A percentile compares a stretch with the other conserved stretches of the same genome.
phyloP scores from a whole-genome alignment of 352 stramenopile species.

The Globisporangium echinulatum region DNA sequence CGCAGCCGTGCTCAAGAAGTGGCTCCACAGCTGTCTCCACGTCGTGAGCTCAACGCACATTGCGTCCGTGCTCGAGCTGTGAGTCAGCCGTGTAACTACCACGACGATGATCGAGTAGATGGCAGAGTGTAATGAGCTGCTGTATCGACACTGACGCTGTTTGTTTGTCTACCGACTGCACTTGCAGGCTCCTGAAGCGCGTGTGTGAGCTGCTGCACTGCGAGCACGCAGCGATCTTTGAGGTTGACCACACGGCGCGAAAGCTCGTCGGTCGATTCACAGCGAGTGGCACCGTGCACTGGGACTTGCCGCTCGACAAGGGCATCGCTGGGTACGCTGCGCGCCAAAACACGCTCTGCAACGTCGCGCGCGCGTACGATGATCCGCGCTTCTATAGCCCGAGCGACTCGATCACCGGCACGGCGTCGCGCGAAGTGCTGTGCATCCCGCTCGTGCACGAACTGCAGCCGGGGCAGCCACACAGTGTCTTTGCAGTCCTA shows the following conservation, averaged over 20 bases:
- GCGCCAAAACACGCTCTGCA: slow-evolving; percentile 48
- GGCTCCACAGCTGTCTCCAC: slow-evolving; percentile 61
- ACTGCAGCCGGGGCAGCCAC: slow-evolving; percentile 23
- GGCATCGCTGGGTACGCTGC: slow-evolving; percentile 53
- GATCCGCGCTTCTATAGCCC: slow-evolving; percentile 72
- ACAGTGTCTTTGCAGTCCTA: slow-evolving; percentile 54
- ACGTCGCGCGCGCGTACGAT: slow-evolving; percentile 59
- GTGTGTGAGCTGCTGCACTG: slow-evolving; percentile 61
- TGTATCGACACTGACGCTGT: background rate
- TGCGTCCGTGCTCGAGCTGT: slow-evolving; percentile 30
- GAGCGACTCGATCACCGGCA: slow-evolving; percentile 60
- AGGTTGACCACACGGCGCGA: slow-evolving; percentile 34
- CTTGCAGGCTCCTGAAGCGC: slow-evolving; percentile 35
- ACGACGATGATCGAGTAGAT: too few species aligned
- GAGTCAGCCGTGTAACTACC: background rate
- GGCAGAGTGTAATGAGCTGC: too few species aligned
- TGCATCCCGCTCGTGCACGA: slow-evolving; percentile 63
- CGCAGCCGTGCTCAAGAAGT: slow-evolving; percentile 61
- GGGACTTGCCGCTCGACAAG: slow-evolving; percentile 68
- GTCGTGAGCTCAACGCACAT: slow-evolving; percentile 48
- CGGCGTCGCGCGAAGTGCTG: slow-evolving; percentile 50
- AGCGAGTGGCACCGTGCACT: slow-evolving; percentile 35
- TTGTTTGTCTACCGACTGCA: too few species aligned
- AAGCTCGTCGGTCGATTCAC: slow-evolving; percentile 32
- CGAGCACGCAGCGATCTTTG: slow-evolving; percentile 61